Evolutionary conservation across 1,284 basidiomycete species (phyloP).

Genomic region (Pulchroboletus neoregius): DNA sequence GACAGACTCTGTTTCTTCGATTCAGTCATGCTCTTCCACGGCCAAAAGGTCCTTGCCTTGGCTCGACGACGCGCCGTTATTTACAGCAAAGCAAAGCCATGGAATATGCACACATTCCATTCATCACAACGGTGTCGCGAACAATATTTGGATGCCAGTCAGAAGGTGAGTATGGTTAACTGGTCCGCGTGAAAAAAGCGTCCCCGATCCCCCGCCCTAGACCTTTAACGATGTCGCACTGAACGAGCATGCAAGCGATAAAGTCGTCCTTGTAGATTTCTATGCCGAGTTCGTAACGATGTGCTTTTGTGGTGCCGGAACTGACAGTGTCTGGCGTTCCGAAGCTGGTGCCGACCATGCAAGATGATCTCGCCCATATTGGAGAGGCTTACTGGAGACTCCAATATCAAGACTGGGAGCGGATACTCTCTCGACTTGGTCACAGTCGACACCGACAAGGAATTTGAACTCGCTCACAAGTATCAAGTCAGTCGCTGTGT

Average conservation of each 20-base stretch:
- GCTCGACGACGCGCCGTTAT: slow-evolving; percentile 9
- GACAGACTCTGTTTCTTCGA: not conserved
- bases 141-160: slow-evolving; percentile 35
- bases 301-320: not conserved
- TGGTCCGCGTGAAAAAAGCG: not conserved
- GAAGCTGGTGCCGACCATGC: slow-evolving; percentile 79
- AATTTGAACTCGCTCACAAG: slow-evolving; percentile 45
- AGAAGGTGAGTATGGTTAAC: slow-evolving; percentile 27
- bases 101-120: slow-evolving; percentile 19
- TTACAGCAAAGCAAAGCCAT: slow-evolving; percentile 4
- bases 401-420: slow-evolving; percentile 45
- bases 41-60: slow-evolving; percentile 7
- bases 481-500: slow-evolving; percentile 42
- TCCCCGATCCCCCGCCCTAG: slow-evolving; percentile 32
- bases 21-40: slow-evolving; percentile 17
- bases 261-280: slow-evolving; percentile 68
- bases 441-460: slow-evolving; percentile 60
- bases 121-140: slow-evolving; percentile 28
- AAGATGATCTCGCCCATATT: slow-evolving; percentile 63
- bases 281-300: slow-evolving; percentile 62
- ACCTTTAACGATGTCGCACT: slow-evolving; percentile 46
- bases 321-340: slow-evolving; percentile 10
- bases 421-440: slow-evolving; percentile 61
- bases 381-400: slow-evolving; percentile 47
- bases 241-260: slow-evolving; percentile 38